phyloP scores from a whole-genome alignment of 495 filamentous ascomycete species.

The Penicillium cosmopolitanum region DNA sequence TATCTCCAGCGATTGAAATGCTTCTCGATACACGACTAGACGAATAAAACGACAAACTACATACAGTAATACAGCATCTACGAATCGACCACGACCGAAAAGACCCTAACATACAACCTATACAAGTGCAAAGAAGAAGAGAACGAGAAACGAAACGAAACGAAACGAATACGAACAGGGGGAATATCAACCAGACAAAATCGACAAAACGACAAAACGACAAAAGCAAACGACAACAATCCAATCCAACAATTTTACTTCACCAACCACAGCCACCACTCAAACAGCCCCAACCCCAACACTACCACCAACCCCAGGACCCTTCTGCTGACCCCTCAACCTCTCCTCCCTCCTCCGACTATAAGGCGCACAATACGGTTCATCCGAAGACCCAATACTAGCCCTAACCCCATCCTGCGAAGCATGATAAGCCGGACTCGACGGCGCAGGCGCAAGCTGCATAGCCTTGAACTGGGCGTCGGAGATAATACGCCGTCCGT shows the following conservation, averaged over 20 bases:
- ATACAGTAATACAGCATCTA: neutral
- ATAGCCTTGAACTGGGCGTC: slow-evolving; percentile 51
- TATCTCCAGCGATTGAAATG: too few species aligned
- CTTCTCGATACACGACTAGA: too few species aligned
- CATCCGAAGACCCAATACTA: slow-evolving; percentile 49
- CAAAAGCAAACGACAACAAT: neutral
- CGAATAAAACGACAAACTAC: too few species aligned
- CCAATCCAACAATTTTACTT: neutral
- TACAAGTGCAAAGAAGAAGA: neutral
- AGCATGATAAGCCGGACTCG: slow-evolving; percentile 49
- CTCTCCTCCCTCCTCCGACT: slow-evolving; percentile 48
- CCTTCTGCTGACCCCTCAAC: slow-evolving; percentile 42
- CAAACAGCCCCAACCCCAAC: slow-evolving; percentile 18
- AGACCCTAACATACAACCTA: neutral
- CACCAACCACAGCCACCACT: neutral
- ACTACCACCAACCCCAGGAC: slow-evolving; percentile 6
- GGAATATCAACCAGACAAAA: neutral
- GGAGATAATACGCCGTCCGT: slow-evolving; percentile 44
- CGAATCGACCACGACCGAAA: neutral
- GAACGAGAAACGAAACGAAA: neutral
- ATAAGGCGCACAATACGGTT: slow-evolving; percentile 51
- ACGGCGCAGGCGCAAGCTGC: slow-evolving; percentile 46
- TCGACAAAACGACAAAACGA: neutral
- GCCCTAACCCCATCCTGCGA: slow-evolving; percentile 47
- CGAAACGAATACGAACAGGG: neutral